phyloP scores from a whole-genome alignment of 1,284 basidiomycete genomes.

The Anthracocystis walkeri region DNA sequence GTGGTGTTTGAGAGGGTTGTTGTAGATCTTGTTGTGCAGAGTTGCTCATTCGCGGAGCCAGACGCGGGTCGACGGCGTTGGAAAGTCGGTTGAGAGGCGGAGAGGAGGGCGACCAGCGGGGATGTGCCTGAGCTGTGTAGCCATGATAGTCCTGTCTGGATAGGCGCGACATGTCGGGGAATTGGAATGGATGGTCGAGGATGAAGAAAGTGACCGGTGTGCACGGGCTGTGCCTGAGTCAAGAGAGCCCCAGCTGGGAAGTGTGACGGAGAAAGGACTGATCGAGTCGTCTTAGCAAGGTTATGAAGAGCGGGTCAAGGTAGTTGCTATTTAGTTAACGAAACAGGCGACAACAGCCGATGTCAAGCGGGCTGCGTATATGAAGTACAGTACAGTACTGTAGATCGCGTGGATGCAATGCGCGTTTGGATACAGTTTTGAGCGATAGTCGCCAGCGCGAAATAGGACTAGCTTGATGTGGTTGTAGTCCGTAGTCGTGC shows the following conservation, averaged over 20 bases:
- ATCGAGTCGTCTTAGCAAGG: neutral
- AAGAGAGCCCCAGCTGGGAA: neutral
- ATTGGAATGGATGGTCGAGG: neutral
- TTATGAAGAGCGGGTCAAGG: neutral
- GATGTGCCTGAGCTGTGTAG: conserved; percentile 37
- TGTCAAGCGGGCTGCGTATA: conserved; percentile 2
- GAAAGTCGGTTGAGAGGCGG: conserved; percentile 49
- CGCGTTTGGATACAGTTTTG: neutral
- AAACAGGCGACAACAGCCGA: conserved; percentile 2
- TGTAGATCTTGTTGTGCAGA: conserved; percentile 32
- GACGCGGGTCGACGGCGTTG: conserved; percentile 28
- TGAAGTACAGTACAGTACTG: conserved; percentile 2
- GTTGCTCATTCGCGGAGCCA: conserved; percentile 38
- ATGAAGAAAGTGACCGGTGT: neutral
- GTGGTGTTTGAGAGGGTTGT: conserved; percentile 33
- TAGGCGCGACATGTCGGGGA: conserved; percentile 42
- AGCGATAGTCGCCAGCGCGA: neutral
- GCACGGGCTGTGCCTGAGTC: neutral
- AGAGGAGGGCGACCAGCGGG: conserved; percentile 49
- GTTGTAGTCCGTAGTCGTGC: neutral
- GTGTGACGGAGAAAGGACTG: neutral
- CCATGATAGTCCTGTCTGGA: conserved; percentile 47
- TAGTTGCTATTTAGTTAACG: neutral
- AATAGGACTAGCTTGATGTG: neutral
- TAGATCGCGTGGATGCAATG: neutral